Percentiles rank a stretch among this genome's conserved stretches.
phyloP scores from a whole-genome alignment of 129 eudicot species.

The Artemisia tridentata region DNA sequence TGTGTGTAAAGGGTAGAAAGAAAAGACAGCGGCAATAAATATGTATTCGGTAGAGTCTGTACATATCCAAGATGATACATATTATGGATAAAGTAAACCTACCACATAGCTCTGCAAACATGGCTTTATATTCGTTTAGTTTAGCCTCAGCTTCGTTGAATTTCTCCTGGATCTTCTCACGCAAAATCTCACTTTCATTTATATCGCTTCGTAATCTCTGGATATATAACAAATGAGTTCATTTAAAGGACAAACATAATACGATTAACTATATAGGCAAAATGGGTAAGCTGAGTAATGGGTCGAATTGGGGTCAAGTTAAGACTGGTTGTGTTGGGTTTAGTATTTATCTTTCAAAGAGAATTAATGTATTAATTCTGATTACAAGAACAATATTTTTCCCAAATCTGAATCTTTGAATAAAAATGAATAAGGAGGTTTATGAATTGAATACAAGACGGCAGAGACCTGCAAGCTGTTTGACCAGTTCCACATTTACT shows the following conservation, averaged over 20 bases:
- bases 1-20: conserved; percentile 17
- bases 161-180: conserved; percentile 47
- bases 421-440: too few species aligned
- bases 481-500: too few species aligned
- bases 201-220: conserved; percentile 59
- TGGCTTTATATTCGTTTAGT: conserved; percentile 45
- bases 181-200: conserved; percentile 46
- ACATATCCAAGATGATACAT: background rate
- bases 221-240: conserved; percentile 9
- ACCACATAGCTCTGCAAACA: conserved; percentile 64
- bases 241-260: background rate
- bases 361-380: background rate
- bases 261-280: background rate
- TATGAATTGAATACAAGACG: background rate
- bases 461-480: too few species aligned
- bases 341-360: too few species aligned
- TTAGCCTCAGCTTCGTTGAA: conserved; percentile 53
- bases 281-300: too few species aligned
- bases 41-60: background rate
- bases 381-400: background rate
- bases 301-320: too few species aligned
- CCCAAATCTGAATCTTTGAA: background rate
- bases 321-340: too few species aligned
- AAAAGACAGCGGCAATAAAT: background rate
- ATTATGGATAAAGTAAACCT: conserved; percentile 16